Evolutionary conservation across 176 grass and related monocot species (phyloP).

Genomic region (Phyllostachys edulis): DNA sequence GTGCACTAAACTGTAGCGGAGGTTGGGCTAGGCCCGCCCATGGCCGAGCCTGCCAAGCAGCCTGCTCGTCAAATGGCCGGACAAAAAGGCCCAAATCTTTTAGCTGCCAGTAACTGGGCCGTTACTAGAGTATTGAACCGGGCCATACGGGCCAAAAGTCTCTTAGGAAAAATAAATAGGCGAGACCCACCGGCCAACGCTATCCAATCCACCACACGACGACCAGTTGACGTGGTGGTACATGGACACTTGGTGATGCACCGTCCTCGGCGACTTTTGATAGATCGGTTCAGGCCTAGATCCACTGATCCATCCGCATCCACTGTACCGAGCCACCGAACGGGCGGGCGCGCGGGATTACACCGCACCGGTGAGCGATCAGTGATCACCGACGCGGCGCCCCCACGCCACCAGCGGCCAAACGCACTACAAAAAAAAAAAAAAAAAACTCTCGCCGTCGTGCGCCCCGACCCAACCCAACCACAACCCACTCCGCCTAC

Average conservation of each 20-base stretch:
- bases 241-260: too few relatives aligned
- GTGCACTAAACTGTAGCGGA: neutral
- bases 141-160: neutral
- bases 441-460: neutral
- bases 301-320: neutral
- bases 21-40: neutral
- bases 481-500: neutral
- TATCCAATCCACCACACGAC: neutral
- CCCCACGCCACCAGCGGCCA: conserved; percentile 42
- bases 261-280: neutral
- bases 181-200: too few relatives aligned
- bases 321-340: neutral
- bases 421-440: conserved; percentile 14
- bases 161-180: too few relatives aligned
- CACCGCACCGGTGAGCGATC: conserved; percentile 36
- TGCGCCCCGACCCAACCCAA: conserved; percentile 29
- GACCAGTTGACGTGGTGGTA: neutral
- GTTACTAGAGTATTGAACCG: neutral
- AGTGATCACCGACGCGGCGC: conserved; percentile 44
- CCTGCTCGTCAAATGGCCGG: neutral
- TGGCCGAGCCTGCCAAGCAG: neutral
- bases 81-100: neutral
- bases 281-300: conserved; percentile 35
- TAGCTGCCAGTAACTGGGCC: neutral
- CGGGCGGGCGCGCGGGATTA: conserved; percentile 16